These are phyloP conservation scores for Elsinoe ampelina DNA, from an alignment of 2,329 filamentous ascomycete species.

Conservation along the genomic window DNA sequence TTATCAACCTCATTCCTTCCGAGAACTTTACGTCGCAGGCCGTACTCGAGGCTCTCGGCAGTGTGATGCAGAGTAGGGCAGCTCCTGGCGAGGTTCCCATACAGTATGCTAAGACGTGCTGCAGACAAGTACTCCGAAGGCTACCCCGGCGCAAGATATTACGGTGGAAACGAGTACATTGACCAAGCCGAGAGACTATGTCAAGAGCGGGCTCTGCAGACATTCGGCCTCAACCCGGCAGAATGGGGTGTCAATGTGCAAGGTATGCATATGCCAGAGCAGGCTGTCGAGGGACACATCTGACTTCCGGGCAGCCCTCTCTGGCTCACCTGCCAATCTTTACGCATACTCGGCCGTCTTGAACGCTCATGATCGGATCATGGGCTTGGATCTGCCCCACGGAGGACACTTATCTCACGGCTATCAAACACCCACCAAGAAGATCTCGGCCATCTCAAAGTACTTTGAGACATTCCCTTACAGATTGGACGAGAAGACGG, in stretches of 20 bases:
- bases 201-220: slow-evolving; percentile 79
- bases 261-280: slow-evolving; percentile 37
- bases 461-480: slow-evolving; percentile 99
- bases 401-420: slow-evolving; percentile 94
- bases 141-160: slow-evolving; percentile 92
- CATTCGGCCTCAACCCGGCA: slow-evolving; percentile 72
- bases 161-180: slow-evolving; percentile 94
- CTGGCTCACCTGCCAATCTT: slow-evolving; percentile 65
- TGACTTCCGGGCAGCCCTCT: slow-evolving; percentile 41
- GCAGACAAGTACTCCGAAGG: slow-evolving; percentile 92
- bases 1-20: slow-evolving; percentile 93
- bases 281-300: not conserved
- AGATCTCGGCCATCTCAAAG: slow-evolving; percentile 90
- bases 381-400: slow-evolving; percentile 94
- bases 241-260: slow-evolving; percentile 98
- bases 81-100: not conserved
- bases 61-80: slow-evolving; percentile 79
- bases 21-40: slow-evolving; percentile 94
- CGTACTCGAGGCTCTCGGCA: slow-evolving; percentile 81
- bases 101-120: not conserved
- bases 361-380: slow-evolving; percentile 85
- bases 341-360: slow-evolving; percentile 89
- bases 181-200: slow-evolving; percentile 83
- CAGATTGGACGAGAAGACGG: slow-evolving; percentile 78
- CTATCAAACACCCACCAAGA: slow-evolving; percentile 78